Evolutionary conservation across 2,329 filamentous ascomycete genomes (phyloP).

Genomic region (Penicillium sp.): DNA sequence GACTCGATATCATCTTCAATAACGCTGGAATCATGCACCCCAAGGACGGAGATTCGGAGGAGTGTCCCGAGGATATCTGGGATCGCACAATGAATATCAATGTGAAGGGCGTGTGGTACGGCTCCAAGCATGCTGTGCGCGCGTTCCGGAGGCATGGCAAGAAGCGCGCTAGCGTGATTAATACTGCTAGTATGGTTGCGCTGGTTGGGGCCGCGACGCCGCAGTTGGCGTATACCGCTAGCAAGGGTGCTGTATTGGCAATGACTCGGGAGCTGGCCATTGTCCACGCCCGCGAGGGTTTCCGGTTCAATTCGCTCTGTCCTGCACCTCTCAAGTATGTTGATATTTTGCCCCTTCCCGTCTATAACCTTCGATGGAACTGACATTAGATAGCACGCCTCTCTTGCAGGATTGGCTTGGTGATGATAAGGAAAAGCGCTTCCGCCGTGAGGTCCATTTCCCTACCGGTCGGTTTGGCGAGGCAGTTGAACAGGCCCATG

Average conservation of each 20-base stretch:
- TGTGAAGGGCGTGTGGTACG: conserved; percentile 96
- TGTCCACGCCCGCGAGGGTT: conserved; percentile 85
- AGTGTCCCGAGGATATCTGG: conserved; percentile 88
- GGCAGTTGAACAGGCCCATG: conserved; percentile 86
- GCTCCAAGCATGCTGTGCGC: conserved; percentile 85
- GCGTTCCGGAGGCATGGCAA: conserved; percentile 77
- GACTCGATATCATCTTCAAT: conserved; percentile 91
- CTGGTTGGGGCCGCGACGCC: conserved; percentile 83
- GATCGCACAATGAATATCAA: conserved; percentile 91
- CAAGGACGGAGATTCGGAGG: conserved; percentile 72
- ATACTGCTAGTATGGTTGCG: conserved; percentile 86
- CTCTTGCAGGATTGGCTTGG: conserved; percentile 91
- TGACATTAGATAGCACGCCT: conserved; percentile 58
- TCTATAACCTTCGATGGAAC: conserved; percentile 23
- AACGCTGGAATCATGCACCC: conserved; percentile 97
- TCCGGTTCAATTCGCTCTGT: conserved; percentile 86
- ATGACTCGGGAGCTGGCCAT: conserved; percentile 88
- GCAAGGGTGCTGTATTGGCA: conserved; percentile 87
- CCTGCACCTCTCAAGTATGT: conserved; percentile 78
- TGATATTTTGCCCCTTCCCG: background rate
- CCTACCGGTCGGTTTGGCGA: conserved; percentile 87
- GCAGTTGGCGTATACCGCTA: conserved; percentile 88
- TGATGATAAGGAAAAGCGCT: conserved; percentile 76
- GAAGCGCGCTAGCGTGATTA: conserved; percentile 78
- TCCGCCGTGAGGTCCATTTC: conserved; percentile 84